Base-by-base conservation (phyloP, 2,329 filamentous ascomycete species). In the Fusarium caatingaense region DNA sequence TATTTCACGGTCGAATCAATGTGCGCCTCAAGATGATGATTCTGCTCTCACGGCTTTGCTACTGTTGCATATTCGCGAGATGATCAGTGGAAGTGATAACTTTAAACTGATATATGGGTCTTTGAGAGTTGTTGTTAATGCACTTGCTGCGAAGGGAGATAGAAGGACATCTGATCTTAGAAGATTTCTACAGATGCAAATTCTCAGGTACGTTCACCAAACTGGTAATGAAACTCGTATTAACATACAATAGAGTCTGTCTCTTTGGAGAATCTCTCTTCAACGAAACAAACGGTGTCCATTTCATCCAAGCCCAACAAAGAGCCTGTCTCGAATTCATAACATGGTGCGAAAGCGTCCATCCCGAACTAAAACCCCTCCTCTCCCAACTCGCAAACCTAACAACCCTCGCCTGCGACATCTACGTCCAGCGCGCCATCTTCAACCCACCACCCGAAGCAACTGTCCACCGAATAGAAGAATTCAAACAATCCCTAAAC, bases 31-130 rank as follows among this genome's bases (percentile, higher is more conserved):
- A 15, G 56, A 73, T 5, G 71, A 73, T 4, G 71, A 72, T 21
- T 73, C 71, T 1, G 71, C 71, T 6, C 69, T 73, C 0, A 73
- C 71, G 2, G 68, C 69, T 2, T 28, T 73, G 15, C 60, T 73
- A 2, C 18, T 73, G 0, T n/a, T 73, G 1, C 71, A 73, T 16
- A 69, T 73, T 11, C 55, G 71, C 3, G 71, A 73, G 41, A 73
- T 73, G 68, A 73, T 73, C 1, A 73, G 71, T 8, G 71, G 71
- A 1, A 70, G 71, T 3, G 71, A 73, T n/a, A 73, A 73, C 11
- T 73, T 73, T 4, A 58, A 58, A 6, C 66, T 72, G 1, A 61
- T 73, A 1, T 73, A 73, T 20, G 71, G 71, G 1, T 72, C 71
- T 0, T 6, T 73, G 0, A 42, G 71, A 2, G 67, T 69, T 1